These are phyloP conservation scores for rapeseed (Brassica napus) DNA, from an alignment of 345 rosid species.

Conservation along the genomic window DNA sequence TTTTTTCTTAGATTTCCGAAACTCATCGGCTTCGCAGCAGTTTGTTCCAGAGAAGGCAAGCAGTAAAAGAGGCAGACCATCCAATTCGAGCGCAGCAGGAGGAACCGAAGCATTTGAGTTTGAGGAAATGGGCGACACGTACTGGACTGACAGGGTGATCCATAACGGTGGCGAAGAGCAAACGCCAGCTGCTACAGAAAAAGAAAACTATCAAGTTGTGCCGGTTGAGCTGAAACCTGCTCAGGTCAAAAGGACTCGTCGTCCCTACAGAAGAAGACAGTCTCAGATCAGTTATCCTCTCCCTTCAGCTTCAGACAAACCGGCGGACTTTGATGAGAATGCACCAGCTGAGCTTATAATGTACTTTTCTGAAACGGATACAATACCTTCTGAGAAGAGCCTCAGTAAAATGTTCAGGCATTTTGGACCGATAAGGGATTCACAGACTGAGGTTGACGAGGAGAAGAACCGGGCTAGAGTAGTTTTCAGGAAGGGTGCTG, in stretches of 20 bases:
- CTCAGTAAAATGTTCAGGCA: constrained; percentile 82
- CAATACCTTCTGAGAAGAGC: constrained; percentile 71
- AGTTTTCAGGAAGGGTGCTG: constrained; percentile 68
- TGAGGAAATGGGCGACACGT: constrained; percentile 86
- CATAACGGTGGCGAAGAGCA: constrained; percentile 89
- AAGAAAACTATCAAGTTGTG: constrained; percentile 52
- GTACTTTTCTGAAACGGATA: constrained; percentile 64
- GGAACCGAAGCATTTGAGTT: constrained; percentile 81
- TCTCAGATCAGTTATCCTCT: constrained; percentile 45
- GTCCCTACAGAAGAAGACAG: constrained; percentile 63
- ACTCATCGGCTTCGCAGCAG: constrained; percentile 51
- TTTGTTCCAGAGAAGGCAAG: constrained; percentile 39
- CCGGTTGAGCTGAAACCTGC: constrained; percentile 59
- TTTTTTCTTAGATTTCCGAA: constrained; percentile 84
- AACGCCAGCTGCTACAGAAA: constrained; percentile 47
- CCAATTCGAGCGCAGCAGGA: constrained; percentile 46
- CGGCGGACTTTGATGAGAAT: constrained; percentile 52
- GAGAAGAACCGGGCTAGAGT: constrained; percentile 85
- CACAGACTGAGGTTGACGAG: constrained; percentile 68
- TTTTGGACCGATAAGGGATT: constrained; percentile 78
- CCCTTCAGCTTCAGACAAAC: constrained; percentile 45
- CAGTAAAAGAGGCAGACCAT: constrained; percentile 54
- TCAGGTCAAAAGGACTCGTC: constrained; percentile 52
- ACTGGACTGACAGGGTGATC: constrained; percentile 91
- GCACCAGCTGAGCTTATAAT: constrained; percentile 83